phyloP scores from a whole-genome alignment of 805 yeast species.

The Metschnikowia baotianmanensis region DNA sequence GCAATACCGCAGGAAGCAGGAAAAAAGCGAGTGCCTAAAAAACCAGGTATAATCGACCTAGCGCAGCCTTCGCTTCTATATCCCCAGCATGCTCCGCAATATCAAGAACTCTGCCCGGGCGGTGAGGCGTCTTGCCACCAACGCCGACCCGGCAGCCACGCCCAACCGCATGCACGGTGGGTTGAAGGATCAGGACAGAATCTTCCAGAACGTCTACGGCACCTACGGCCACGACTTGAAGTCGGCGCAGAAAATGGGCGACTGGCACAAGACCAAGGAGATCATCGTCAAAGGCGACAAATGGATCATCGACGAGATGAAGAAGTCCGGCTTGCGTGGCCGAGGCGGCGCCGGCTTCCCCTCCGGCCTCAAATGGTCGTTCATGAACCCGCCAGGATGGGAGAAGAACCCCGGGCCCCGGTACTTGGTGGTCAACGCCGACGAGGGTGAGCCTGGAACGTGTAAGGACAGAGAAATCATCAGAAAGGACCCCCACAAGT shows the following conservation, averaged over 20 bases:
- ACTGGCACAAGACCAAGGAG: slow-evolving; percentile 91
- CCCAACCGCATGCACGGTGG: slow-evolving; percentile 67
- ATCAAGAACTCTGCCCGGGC: slow-evolving; percentile 26
- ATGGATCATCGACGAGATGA: slow-evolving; percentile 88
- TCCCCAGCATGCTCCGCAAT: slow-evolving; percentile 43
- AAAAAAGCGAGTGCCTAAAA: too few species aligned
- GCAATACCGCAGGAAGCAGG: too few species aligned
- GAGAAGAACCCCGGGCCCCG: slow-evolving; percentile 88
- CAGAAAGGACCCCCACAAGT: slow-evolving; percentile 88
- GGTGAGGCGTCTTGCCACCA: slow-evolving; percentile 42
- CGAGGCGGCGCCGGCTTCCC: slow-evolving; percentile 96
- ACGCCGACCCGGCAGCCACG: slow-evolving; percentile 45
- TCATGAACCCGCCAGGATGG: slow-evolving; percentile 96
- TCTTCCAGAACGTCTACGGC: slow-evolving; percentile 80
- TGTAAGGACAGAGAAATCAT: slow-evolving; percentile 91
- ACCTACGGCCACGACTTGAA: slow-evolving; percentile 74
- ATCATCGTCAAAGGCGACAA: slow-evolving; percentile 77
- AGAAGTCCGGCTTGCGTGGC: slow-evolving; percentile 81
- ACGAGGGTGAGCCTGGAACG: slow-evolving; percentile 94
- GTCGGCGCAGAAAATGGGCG: slow-evolving; percentile 77
- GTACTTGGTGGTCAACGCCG: slow-evolving; percentile 86
- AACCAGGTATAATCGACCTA: too few species aligned
- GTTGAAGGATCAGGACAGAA: slow-evolving; percentile 77
- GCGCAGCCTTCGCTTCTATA: too few species aligned
- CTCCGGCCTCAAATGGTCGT: slow-evolving; percentile 86